Evolutionary conservation across 805 yeast genomes (phyloP), one percentile per base, ranked within the genome.

Genomic region (Cyberlindnera mycetangii): DNA sequence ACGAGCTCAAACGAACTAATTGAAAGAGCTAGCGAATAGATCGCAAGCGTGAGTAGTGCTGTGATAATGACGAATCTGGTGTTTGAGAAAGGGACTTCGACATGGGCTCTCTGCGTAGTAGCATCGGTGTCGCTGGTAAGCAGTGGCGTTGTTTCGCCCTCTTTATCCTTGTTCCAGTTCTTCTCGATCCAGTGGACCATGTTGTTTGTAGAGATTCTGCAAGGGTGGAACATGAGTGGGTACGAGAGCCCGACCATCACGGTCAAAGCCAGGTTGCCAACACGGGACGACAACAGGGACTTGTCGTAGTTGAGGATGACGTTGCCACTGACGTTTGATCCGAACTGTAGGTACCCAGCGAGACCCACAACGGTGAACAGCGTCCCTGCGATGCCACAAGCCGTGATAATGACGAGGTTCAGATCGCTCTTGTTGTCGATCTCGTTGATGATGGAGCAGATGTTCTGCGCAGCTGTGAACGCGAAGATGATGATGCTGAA

Each of bases 161-260:
- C 33, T 11, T 31, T 35, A 5, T 20, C 28, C 17, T 21, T 34
- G 2, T 20, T 35, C 10, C 41, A 39, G 31, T 54, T 49, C 10
- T 25, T 30, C 37, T 64, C 67, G 16, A 74, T 42, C 69, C 79
- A 81, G 47, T 75, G 74, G 20, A 70, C 53, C 40, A 85, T 78
- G 58, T 85, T 88, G 61, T 85, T 83, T 24, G 79, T 65, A 4
- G 90, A 81, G 15, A 85, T 77, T 49, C 95, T 70, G 49, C 89
- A 80, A 17, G 95, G 95, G 61, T 85, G 89, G 56, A 88, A 84
- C 72, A 85, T 80, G 46, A 86, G 70, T 14, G 95, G 95, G 64
- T 73, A 86, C 4, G 89, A 81, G 32, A 86, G 67, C n/a, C 81
- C 67, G 14, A 86, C 85, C 90, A 85, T 84, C 16, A 81, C 61